Conservation (phyloP, 768 basidiomycete species). For the Lactarius hengduanensis region DNA sequence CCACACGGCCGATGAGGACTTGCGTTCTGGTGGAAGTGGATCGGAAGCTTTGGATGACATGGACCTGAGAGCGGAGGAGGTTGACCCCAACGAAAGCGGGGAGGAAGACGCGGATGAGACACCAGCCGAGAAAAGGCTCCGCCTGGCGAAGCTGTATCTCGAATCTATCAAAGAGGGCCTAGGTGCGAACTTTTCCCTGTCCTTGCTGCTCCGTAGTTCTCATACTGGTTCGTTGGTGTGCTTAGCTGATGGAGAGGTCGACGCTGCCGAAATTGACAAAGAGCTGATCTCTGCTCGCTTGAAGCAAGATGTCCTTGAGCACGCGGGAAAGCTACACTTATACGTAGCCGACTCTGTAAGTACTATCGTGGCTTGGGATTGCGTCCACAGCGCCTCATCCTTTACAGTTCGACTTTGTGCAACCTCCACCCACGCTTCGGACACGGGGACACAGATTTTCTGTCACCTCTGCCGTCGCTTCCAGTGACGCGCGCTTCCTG, state of each 20-base stretch:
- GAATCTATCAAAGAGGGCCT: slow-evolving; percentile 76
- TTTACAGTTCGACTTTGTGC: slow-evolving; percentile 55
- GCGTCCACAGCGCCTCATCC: neutral
- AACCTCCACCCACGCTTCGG: slow-evolving; percentile 51
- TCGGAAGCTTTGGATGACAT: slow-evolving; percentile 62
- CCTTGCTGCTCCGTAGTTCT: neutral
- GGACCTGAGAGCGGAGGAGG: slow-evolving; percentile 59
- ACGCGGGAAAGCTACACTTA: slow-evolving; percentile 83
- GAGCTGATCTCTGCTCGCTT: slow-evolving; percentile 89
- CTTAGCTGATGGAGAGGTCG: slow-evolving; percentile 82
- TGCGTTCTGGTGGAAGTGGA: slow-evolving; percentile 58
- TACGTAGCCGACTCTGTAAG: slow-evolving; percentile 74
- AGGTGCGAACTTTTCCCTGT: slow-evolving; percentile 41
- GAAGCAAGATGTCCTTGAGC: slow-evolving; percentile 88
- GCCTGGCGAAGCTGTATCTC: slow-evolving; percentile 89
- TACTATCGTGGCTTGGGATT: slow-evolving; percentile 22
- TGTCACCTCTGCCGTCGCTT: slow-evolving; percentile 78
- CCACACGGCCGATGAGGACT: slow-evolving; percentile 54
- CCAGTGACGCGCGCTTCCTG: slow-evolving; percentile 69
- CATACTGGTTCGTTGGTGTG: neutral
- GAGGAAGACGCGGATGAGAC: slow-evolving; percentile 90
- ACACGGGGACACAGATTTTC: slow-evolving; percentile 75
- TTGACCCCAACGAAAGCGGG: slow-evolving; percentile 59
- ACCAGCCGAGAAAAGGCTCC: slow-evolving; percentile 87
- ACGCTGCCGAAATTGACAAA: slow-evolving; percentile 93